Evolutionary conservation across 345 rosid genomes (phyloP), one percentile per base, ranked within the genome.

Genomic region (Firmiana major): DNA sequence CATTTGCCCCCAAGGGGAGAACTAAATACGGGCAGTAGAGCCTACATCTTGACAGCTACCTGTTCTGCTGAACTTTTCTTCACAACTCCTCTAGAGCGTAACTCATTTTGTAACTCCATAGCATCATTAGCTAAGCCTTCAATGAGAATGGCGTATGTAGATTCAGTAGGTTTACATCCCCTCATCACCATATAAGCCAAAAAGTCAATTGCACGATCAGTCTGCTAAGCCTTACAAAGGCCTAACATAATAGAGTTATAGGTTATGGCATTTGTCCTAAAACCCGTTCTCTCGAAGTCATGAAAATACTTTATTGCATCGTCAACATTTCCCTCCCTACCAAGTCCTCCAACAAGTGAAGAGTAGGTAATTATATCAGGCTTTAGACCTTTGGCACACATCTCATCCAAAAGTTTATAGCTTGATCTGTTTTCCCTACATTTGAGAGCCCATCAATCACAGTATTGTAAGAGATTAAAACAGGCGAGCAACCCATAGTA

Each of bases 101-200:
- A 81, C 83, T 90, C 87, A 81, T 84, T 80, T 67, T 91, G 77
- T 65, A 95, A 86, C 81, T 87, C 89, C 57, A 93, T 76, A 16
- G 97, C 98, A 86, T 88, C 98, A 68, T 85, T 87, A 26, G 93
- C 89, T 72, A 94, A 83, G 53, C 98, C 98, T 84, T 95, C 94
- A 46, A 95, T 83, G 77, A 95, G 91, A 81, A 90, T 89, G 6
- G 90, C 87, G 80, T 93, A 95, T 12, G 99, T 89, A 68, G 86
- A 83, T 81, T 91, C 95, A 49, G 87, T 88, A 45, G 98, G 98
- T 74, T 85, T 89, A 81, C 93, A 90, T 69, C 94, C 91, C 83
- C 87, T 83, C 19, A 78, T 84, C 45, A 95, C 90, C 98, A 91
- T 95, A 79, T 83, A 86, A 46, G 85, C 92, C 87, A 95, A 86